Percentiles rank a stretch among this genome's conserved stretches.
Evolutionary conservation across 1,139 yeast genomes (phyloP).

Genomic region (Sugiyamaella neomexicana): DNA sequence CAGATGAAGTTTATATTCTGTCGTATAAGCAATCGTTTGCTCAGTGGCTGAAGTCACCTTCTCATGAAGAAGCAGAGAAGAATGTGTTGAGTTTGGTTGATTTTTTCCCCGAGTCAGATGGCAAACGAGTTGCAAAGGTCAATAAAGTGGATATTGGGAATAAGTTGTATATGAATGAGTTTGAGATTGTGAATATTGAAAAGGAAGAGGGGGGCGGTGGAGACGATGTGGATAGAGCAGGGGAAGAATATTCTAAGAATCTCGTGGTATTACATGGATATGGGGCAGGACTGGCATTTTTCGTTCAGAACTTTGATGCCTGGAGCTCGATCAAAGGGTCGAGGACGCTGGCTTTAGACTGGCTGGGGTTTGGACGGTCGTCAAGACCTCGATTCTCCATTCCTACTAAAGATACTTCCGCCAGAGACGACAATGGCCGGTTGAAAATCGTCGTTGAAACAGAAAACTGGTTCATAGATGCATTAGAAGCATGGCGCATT

Average conservation of each 20-base stretch:
- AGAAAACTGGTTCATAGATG: conserved; percentile 72
- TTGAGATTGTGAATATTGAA: conserved; percentile 37
- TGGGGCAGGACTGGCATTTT: conserved; percentile 81
- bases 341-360: conserved; percentile 66
- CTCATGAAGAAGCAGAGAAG: conserved; percentile 44
- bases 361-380: conserved; percentile 80
- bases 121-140: conserved; percentile 49
- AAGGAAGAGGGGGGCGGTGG: no score
- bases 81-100: conserved; percentile 51
- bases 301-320: conserved; percentile 66
- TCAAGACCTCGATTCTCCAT: conserved; percentile 53
- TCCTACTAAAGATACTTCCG: conserved; percentile 34
- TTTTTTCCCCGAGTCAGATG: conserved; percentile 54
- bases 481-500: conserved; percentile 73
- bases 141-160: conserved; percentile 53
- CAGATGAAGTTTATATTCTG: conserved; percentile 16
- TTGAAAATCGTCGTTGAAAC: conserved; percentile 50
- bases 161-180: conserved; percentile 55
- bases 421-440: conserved; percentile 41
- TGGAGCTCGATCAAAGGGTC: conserved; percentile 39
- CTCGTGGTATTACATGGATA: conserved; percentile 79
- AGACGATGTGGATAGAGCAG: not conserved
- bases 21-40: conserved; percentile 43
- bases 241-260: conserved; percentile 37
- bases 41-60: conserved; percentile 47